Evolutionary conservation across 2,329 filamentous ascomycete species (phyloP), one percentile per base, ranked within the genome.

Genomic region (Claviceps spartinae): DNA sequence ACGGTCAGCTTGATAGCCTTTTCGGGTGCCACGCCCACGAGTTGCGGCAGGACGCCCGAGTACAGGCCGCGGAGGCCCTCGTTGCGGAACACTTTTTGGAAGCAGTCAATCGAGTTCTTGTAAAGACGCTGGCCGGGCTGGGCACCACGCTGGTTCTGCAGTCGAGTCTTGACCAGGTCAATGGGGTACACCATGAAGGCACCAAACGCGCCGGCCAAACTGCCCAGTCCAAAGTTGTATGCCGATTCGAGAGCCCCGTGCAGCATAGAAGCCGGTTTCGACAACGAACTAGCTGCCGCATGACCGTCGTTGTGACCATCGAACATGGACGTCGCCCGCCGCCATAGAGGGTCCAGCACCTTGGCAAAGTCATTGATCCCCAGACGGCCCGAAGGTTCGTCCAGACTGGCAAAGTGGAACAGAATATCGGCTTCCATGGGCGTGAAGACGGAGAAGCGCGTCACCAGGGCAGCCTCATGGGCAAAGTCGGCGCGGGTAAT

Each of bases 131-230:
- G 85, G 53, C 93, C 93, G 1, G 90, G 88, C 49, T 85, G 81
- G 4, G 80, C 81, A 49, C 81, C 82, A 59, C 93, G 82, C 75
- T 98, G 93, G 73, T 98, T 98, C 71, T 98, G 93, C 83, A 98
- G 86, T 55, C 93, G 83, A 1, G 93, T 98, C 79, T 98, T 98
- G 68, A 98, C 93, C 55, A 98, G 73, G 72, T 98, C 93, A 64
- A 98, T 97, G 24, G 93, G 93, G 67, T 98, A 98, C 51, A 98
- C 93, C 88, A 98, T 96, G 67, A 98, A 97, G 13, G 93, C 93
- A 66, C 93, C 93, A 65, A 98, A 98, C 9, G 93, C 93, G 69
- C 93, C 93, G 7, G 93, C 93, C 59, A 95, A 60, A 65, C 86
- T 89, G 54, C 93, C 93, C 6, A 98, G 80, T 3, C 74, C 82